Percentiles rank a stretch among this genome's conserved stretches.
These are phyloP conservation scores for Sutorius eximius DNA, from an alignment of 1,284 basidiomycete genomes.

Conservation along the genomic window DNA sequence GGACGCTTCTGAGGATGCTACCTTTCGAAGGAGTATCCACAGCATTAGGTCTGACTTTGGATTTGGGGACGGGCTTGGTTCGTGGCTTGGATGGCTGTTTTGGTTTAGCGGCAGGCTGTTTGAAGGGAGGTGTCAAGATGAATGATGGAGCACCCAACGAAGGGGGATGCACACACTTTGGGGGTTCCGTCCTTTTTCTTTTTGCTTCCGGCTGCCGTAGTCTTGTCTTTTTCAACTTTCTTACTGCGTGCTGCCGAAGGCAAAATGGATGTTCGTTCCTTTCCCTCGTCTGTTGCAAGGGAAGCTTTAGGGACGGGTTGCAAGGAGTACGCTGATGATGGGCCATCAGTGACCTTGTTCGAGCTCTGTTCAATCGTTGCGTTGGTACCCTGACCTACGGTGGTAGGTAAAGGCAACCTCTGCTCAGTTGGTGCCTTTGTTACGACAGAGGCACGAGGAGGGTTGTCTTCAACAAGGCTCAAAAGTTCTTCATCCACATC, in stretches of 20 bases:
- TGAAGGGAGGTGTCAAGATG: not conserved
- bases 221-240: slow-evolving; percentile 28
- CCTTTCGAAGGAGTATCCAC: slow-evolving; percentile 21
- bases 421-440: slow-evolving; percentile 2
- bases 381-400: not conserved
- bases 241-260: slow-evolving; percentile 46
- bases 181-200: slow-evolving; percentile 31
- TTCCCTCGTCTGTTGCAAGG: slow-evolving; percentile 20
- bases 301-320: slow-evolving; percentile 6
- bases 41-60: slow-evolving; percentile 23
- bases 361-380: not conserved
- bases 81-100: slow-evolving; percentile 36
- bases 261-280: slow-evolving; percentile 58
- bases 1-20: slow-evolving; percentile 27
- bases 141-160: not conserved
- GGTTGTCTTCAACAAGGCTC: slow-evolving; percentile 58
- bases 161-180: slow-evolving; percentile 18
- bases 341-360: slow-evolving; percentile 1
- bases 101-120: slow-evolving; percentile 26
- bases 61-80: slow-evolving; percentile 30
- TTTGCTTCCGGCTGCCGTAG: slow-evolving; percentile 13
- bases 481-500: slow-evolving; percentile 74
- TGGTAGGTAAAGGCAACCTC: not conserved
- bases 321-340: slow-evolving; percentile 1
- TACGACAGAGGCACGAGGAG: not conserved